phyloP scores from a whole-genome alignment of 2,329 filamentous ascomycete species.

The Botryosphaeria agaves region DNA sequence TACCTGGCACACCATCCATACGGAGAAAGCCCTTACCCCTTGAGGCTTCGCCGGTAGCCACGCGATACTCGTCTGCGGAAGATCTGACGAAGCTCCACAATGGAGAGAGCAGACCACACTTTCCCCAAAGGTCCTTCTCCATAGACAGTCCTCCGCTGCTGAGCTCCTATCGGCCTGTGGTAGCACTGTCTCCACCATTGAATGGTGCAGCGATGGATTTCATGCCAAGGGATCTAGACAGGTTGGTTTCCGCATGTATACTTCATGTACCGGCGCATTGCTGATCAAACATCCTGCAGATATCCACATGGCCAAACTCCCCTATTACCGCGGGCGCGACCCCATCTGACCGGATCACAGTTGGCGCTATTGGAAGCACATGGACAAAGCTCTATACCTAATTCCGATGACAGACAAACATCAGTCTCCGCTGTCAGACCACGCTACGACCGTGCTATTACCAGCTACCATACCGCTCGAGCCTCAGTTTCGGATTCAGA shows the following conservation, averaged over 20 bases:
- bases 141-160: conserved; percentile 13
- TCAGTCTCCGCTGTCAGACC: conserved; percentile 4
- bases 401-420: conserved; percentile 1
- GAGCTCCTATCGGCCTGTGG: conserved; percentile 10
- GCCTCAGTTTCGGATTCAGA: conserved; percentile 10
- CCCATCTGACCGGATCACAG: not conserved
- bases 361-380: not conserved
- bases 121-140: conserved; percentile 11
- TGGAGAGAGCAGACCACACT: conserved; percentile 8
- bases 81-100: conserved; percentile 22
- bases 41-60: conserved; percentile 29
- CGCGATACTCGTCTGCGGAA: conserved; percentile 22
- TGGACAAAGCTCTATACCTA: conserved; percentile 1
- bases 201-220: conserved; percentile 15
- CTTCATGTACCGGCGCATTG: conserved; percentile 1
- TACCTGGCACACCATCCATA: conserved; percentile 25
- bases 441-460: conserved; percentile 19
- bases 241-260: conserved; percentile 11
- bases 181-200: conserved; percentile 14
- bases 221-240: conserved; percentile 18
- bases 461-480: conserved; percentile 14
- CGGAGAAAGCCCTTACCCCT: conserved; percentile 37
- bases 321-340: conserved; percentile 6
- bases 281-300: conserved; percentile 10
- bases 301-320: conserved; percentile 18